Conservation (phyloP, 2,329 filamentous ascomycete genomes). For the Aaosphaeria pasadenensis region DNA sequence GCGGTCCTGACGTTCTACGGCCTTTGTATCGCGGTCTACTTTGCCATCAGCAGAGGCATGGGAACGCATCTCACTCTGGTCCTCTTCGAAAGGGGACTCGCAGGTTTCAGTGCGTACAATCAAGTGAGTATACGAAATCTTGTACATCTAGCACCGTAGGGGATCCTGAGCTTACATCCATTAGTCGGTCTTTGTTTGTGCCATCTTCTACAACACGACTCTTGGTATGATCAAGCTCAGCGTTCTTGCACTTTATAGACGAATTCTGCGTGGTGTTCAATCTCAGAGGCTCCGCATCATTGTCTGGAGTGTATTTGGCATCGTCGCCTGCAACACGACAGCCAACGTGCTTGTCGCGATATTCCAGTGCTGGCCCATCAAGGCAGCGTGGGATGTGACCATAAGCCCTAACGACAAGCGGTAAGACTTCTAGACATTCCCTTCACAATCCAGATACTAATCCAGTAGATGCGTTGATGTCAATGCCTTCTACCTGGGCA, state of each 20-base stretch:
- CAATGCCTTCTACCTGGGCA: constrained; percentile 23
- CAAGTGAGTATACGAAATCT: constrained; percentile 20
- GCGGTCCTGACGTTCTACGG: constrained; percentile 16
- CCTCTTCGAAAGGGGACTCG: constrained; percentile 10
- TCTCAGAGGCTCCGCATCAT: constrained; percentile 6
- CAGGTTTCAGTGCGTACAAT: constrained; percentile 14
- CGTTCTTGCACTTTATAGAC: constrained; percentile 43
- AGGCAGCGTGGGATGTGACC: constrained; percentile 17
- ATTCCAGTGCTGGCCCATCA: constrained; percentile 20
- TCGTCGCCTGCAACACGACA: constrained; percentile 33
- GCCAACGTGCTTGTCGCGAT: constrained; percentile 17
- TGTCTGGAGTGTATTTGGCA: constrained; percentile 12
- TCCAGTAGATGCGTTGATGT: constrained; percentile 14
- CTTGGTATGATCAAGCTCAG: constrained; percentile 50
- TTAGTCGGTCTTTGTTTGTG: constrained; percentile 41
- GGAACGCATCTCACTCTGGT: constrained; percentile 28
- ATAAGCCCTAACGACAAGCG: constrained; percentile 6
- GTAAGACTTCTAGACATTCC: constrained; percentile 2
- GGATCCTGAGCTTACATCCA: constrained; percentile 10
- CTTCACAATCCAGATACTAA: background rate
- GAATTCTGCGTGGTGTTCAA: constrained; percentile 15
- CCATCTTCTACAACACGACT: constrained; percentile 48
- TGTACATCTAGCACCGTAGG: no score
- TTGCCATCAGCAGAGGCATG: constrained; percentile 24
- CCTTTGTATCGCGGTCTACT: constrained; percentile 9